A percentile compares a stretch with the other conserved stretches of the same genome.
phyloP scores from a whole-genome alignment of 2,329 filamentous ascomycete genomes.

The Boeremia lycopersici region DNA sequence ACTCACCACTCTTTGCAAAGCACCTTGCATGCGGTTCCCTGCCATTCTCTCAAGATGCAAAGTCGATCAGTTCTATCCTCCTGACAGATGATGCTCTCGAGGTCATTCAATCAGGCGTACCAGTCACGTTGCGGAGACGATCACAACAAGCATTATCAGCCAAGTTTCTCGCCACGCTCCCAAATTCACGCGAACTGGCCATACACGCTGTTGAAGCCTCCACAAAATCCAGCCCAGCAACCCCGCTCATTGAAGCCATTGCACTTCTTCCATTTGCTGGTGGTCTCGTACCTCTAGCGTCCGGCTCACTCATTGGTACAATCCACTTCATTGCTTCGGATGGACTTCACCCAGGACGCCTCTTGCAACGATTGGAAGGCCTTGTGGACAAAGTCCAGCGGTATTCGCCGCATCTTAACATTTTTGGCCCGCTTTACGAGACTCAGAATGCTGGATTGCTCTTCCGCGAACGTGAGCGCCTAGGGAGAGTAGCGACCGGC shows the following conservation, averaged over 20 bases:
- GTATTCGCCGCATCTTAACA: conserved; percentile 30
- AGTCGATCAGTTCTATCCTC: conserved; percentile 30
- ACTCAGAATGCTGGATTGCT: conserved; percentile 28
- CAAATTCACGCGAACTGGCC: conserved; percentile 24
- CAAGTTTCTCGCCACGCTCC: conserved; percentile 30
- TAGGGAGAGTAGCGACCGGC: conserved; percentile 31
- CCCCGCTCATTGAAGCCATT: conserved; percentile 34
- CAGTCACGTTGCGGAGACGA: conserved; percentile 21
- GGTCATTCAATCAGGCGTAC: conserved; percentile 24
- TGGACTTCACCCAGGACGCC: conserved; percentile 32
- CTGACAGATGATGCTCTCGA: conserved; percentile 31
- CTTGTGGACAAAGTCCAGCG: conserved; percentile 43
- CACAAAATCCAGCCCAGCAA: conserved; percentile 18
- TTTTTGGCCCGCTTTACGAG: conserved; percentile 40
- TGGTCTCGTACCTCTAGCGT: conserved; percentile 35
- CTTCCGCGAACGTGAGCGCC: conserved; percentile 37
- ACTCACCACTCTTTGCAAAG: conserved; percentile 42
- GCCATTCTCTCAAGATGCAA: conserved; percentile 31
- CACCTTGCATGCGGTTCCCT: conserved; percentile 41
- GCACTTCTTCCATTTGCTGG: conserved; percentile 35
- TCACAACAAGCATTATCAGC: conserved; percentile 18
- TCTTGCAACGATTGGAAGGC: conserved; percentile 44
- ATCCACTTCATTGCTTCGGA: conserved; percentile 36
- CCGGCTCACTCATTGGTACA: conserved; percentile 30
- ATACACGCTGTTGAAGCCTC: conserved; percentile 30